Conservation (phyloP, 1,284 basidiomycete genomes). For the Boletus calvinii region DNA sequence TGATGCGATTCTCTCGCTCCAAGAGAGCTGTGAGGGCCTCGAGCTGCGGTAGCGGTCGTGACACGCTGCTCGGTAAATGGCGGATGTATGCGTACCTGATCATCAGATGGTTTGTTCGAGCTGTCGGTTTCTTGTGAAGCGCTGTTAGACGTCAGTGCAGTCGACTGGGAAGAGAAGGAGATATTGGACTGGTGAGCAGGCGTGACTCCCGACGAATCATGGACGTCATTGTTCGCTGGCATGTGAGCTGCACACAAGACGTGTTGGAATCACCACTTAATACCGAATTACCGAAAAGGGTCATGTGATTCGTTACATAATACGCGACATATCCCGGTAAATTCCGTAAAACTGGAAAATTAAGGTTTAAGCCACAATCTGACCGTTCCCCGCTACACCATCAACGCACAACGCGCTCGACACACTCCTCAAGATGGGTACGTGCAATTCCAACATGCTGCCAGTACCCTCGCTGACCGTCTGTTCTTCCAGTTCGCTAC, state of each 20-base stretch:
- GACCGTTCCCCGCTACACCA: background rate
- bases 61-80: background rate
- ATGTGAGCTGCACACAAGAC: slow-evolving; percentile 16
- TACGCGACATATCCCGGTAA: slow-evolving; percentile 12
- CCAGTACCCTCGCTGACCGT: slow-evolving; percentile 8
- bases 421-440: slow-evolving; percentile 37
- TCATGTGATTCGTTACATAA: slow-evolving; percentile 9
- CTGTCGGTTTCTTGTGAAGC: slow-evolving; percentile 27
- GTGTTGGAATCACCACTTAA: background rate
- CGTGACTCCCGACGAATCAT: slow-evolving; percentile 24
- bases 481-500: slow-evolving; percentile 74
- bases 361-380: slow-evolving; percentile 37
- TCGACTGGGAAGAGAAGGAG: slow-evolving; percentile 36
- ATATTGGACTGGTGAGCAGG: slow-evolving; percentile 25
- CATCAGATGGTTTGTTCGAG: slow-evolving; percentile 25
- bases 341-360: slow-evolving; percentile 32
- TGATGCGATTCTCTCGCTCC: slow-evolving; percentile 72
- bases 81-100: slow-evolving; percentile 30
- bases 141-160: slow-evolving; percentile 24
- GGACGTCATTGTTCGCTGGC: slow-evolving; percentile 31
- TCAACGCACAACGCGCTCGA: slow-evolving; percentile 22
- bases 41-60: slow-evolving; percentile 45
- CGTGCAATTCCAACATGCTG: slow-evolving; percentile 14
- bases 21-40: slow-evolving; percentile 66
- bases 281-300: background rate